A percentile compares a stretch with the other conserved stretches of the same genome.
phyloP scores from a whole-genome alignment of 305 asterid genomes.

The Plantago coronopus region DNA sequence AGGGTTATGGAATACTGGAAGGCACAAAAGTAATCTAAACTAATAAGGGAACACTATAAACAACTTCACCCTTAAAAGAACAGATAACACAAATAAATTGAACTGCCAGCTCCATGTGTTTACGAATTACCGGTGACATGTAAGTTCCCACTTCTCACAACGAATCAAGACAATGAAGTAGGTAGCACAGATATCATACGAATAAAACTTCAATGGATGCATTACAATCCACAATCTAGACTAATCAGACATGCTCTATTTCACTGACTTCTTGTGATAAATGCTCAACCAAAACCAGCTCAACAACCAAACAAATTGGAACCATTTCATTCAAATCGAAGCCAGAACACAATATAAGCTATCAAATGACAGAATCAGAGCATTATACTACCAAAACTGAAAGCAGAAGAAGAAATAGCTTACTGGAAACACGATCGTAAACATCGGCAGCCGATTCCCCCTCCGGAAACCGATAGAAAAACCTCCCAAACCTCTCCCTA shows the following conservation, averaged over 20 bases:
- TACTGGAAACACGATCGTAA: slow-evolving; percentile 79
- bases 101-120: background rate
- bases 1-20: background rate
- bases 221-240: background rate
- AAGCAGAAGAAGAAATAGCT: slow-evolving; percentile 13
- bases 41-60: background rate
- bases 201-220: too few species aligned
- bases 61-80: background rate
- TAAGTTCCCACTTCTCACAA: background rate
- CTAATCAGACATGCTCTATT: background rate
- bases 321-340: background rate
- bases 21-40: background rate
- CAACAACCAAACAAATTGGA: background rate
- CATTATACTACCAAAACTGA: background rate
- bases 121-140: background rate
- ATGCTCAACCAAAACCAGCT: background rate
- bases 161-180: too few species aligned
- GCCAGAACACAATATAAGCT: too few species aligned
- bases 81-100: background rate
- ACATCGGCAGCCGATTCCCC: slow-evolving; percentile 88
- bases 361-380: background rate
- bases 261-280: background rate
- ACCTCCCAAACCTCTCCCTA: slow-evolving; percentile 58
- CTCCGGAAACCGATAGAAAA: slow-evolving; percentile 70
- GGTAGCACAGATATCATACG: too few species aligned